phyloP scores from a whole-genome alignment of 495 filamentous ascomycete genomes.

The Aspergillus diversus region DNA sequence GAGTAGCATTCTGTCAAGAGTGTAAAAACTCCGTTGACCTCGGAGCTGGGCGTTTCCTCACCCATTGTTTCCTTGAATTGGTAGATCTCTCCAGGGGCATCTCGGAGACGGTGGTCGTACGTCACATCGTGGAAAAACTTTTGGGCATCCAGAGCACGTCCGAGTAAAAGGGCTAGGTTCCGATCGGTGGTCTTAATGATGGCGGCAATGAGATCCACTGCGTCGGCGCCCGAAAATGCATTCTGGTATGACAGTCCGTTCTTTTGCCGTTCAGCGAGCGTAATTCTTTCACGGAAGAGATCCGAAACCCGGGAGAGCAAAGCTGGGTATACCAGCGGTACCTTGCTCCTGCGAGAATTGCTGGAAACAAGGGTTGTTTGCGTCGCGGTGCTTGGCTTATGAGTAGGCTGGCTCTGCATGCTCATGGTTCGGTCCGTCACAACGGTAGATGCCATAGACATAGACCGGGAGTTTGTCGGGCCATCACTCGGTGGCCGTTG shows the following conservation, averaged over 20 bases:
- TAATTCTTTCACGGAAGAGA: constrained; percentile 83
- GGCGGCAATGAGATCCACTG: constrained; percentile 89
- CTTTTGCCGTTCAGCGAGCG: constrained; percentile 84
- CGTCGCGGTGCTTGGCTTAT: constrained; percentile 35
- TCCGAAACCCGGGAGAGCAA: constrained; percentile 89
- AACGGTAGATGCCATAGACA: constrained; percentile 90
- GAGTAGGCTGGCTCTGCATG: constrained; percentile 44
- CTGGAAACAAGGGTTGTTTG: constrained; percentile 51
- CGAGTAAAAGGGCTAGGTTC: constrained; percentile 91
- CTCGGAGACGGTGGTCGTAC: constrained; percentile 93
- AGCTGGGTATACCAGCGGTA: constrained; percentile 90
- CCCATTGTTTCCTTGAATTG: constrained; percentile 93
- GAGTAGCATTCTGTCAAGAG: constrained; percentile 97
- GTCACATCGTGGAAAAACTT: constrained; percentile 99
- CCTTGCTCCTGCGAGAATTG: constrained; percentile 54
- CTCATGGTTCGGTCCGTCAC: constrained; percentile 56
- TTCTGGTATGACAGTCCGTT: constrained; percentile 97
- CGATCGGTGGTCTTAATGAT: constrained; percentile 97
- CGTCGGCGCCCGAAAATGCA: constrained; percentile 91
- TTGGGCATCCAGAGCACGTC: constrained; percentile 92
- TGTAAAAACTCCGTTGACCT: constrained; percentile 96
- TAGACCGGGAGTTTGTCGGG: constrained; percentile 58
- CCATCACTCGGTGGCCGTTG: constrained; percentile 49
- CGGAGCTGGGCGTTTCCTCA: constrained; percentile 76
- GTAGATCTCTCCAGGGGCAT: constrained; percentile 89